phyloP scores from a whole-genome alignment of 495 filamentous ascomycete genomes.

The Lophium mytilinum region DNA sequence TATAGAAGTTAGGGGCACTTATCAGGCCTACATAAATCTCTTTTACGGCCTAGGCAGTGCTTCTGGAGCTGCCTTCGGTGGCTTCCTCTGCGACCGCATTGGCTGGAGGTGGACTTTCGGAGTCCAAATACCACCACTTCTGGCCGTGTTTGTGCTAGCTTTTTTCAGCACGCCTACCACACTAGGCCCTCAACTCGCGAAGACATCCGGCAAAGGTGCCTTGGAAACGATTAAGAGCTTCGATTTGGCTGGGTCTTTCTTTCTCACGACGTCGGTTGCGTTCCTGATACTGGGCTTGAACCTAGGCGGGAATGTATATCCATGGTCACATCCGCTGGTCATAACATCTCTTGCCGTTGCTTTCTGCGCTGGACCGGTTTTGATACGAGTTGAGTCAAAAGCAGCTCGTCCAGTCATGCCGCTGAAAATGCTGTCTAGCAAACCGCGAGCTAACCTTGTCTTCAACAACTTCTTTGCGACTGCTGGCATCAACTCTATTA shows the following conservation, averaged over 20 bases:
- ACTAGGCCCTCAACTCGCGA: conserved; percentile 48
- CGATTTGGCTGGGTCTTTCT: conserved; percentile 57
- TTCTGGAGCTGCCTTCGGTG: conserved; percentile 63
- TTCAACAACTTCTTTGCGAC: conserved; percentile 60
- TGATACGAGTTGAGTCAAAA: conserved; percentile 54
- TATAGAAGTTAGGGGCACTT: conserved; percentile 64
- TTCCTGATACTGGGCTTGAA: conserved; percentile 66
- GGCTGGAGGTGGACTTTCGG: conserved; percentile 68
- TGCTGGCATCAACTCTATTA: conserved; percentile 56
- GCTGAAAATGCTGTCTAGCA: conserved; percentile 48
- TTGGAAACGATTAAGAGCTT: conserved; percentile 55
- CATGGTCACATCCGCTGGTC: conserved; percentile 66
- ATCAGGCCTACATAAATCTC: conserved; percentile 71
- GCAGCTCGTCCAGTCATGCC: conserved; percentile 66
- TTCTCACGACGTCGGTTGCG: conserved; percentile 57
- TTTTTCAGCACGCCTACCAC: conserved; percentile 50
- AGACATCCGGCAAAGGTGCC: conserved; percentile 41
- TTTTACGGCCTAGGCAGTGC: conserved; percentile 56
- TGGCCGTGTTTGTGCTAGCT: conserved; percentile 51
- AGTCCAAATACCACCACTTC: conserved; percentile 59
- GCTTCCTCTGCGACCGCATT: conserved; percentile 61
- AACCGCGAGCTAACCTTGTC: conserved; percentile 58
- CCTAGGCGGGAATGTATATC: conserved; percentile 66
- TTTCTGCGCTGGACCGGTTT: conserved; percentile 45
- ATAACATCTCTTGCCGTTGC: conserved; percentile 53